Conservation (phyloP, 192 early-diverging fungal species). For the Backusella macrospora region DNA sequence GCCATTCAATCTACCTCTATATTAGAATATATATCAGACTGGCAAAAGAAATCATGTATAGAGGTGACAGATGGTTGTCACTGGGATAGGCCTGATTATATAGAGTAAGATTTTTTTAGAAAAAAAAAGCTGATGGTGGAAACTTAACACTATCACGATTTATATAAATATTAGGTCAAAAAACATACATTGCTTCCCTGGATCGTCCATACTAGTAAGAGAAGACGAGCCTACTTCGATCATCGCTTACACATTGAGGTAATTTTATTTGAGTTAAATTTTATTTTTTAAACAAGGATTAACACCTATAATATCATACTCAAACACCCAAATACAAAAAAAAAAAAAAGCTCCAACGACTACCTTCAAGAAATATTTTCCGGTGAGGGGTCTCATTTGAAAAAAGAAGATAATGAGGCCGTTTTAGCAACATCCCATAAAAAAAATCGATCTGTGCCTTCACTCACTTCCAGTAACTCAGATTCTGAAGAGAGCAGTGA, state of each 20-base stretch:
- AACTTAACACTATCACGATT: background rate
- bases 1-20: slow-evolving; percentile 39
- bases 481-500: background rate
- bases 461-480: background rate
- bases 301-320: background rate
- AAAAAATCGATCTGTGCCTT: background rate
- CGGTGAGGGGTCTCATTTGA: background rate
- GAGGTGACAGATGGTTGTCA: slow-evolving; percentile 28
- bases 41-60: slow-evolving; percentile 51
- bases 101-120: slow-evolving; percentile 36
- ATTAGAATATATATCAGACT: slow-evolving; percentile 45
- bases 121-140: background rate
- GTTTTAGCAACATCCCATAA: background rate
- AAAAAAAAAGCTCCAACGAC: slow-evolving; percentile 43
- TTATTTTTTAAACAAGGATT: background rate
- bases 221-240: slow-evolving; percentile 92
- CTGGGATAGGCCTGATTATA: slow-evolving; percentile 61
- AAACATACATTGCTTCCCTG: slow-evolving; percentile 74
- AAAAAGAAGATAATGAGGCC: background rate
- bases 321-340: background rate
- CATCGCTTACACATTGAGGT: slow-evolving; percentile 84
- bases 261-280: background rate
- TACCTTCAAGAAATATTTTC: slow-evolving; percentile 42
- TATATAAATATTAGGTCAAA: slow-evolving; percentile 14
- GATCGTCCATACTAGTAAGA: slow-evolving; percentile 79